Conservation (phyloP, 345 rosid genomes). For the Eutrema yunnanense region DNA sequence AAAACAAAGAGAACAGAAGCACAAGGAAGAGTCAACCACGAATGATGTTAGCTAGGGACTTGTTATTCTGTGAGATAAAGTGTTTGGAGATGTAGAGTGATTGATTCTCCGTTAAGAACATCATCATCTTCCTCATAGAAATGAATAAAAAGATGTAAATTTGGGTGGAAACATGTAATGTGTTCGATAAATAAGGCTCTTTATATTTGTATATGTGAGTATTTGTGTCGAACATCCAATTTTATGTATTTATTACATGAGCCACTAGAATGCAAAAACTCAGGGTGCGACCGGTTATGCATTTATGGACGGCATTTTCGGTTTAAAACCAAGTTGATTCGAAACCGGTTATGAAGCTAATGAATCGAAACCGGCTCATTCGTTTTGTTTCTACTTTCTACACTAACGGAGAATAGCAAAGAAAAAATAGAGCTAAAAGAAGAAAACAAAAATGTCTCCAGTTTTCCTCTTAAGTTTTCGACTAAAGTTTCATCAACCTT, state of each 20-base stretch:
- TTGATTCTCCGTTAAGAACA: constrained; percentile 10
- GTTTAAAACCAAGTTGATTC: neutral
- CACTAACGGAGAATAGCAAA: neutral
- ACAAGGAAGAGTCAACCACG: neutral
- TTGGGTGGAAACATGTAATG: constrained; percentile 18
- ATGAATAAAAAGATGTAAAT: constrained; percentile 13
- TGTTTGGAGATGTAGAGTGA: constrained; percentile 3
- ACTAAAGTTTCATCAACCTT: neutral
- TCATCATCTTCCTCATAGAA: neutral
- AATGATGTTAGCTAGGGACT: constrained; percentile 11
- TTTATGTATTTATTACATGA: too few relatives aligned
- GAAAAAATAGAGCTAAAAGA: neutral
- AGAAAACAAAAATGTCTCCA: neutral
- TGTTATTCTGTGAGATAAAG: constrained; percentile 2
- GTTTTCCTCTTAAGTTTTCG: too few relatives aligned
- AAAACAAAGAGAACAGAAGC: constrained; percentile 1
- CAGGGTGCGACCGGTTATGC: too few relatives aligned
- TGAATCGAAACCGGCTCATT: too few relatives aligned
- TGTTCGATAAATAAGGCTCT: constrained; percentile 9
- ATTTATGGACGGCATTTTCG: too few relatives aligned
- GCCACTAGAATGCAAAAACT: too few relatives aligned
- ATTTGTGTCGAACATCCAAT: neutral
- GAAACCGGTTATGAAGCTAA: neutral
- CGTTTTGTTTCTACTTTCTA: neutral
- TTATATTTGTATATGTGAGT: constrained; percentile 5